phyloP scores from a whole-genome alignment of 176 grass and related monocot genomes.

The Thinopyrum elongatum region DNA sequence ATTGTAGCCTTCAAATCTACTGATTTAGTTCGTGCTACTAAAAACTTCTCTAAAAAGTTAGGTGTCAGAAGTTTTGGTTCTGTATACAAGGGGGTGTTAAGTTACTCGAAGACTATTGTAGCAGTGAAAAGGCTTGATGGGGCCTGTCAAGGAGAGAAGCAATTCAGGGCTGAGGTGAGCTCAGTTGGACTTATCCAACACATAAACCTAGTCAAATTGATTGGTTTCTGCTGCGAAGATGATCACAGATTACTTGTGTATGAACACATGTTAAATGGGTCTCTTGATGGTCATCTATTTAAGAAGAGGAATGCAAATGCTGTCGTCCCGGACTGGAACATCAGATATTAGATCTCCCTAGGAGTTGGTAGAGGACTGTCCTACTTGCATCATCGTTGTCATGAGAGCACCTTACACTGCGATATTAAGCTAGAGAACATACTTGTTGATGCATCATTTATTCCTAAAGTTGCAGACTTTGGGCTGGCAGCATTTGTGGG shows the following conservation, averaged over 20 bases:
- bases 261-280: not conserved
- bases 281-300: not conserved
- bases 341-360: not conserved
- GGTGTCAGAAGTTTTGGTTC: not conserved
- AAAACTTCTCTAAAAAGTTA: not conserved
- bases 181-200: not conserved
- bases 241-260: not conserved
- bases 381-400: slow-evolving; percentile 1
- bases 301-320: not conserved
- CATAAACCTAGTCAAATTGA: not conserved
- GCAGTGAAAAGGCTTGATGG: not conserved
- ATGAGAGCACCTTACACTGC: not conserved
- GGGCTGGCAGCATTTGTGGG: not conserved
- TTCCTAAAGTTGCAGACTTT: not conserved
- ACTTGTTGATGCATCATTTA: not conserved
- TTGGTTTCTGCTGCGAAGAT: not conserved
- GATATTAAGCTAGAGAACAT: not conserved
- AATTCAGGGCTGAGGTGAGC: not conserved
- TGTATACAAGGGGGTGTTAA: not conserved
- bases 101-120: not conserved
- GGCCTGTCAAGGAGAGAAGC: not conserved
- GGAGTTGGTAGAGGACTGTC: not conserved
- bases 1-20: not conserved
- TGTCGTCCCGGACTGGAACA: not conserved
- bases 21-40: not conserved